Evolutionary conservation across 1,284 basidiomycete species (phyloP), one percentile per base, ranked within the genome.

Genomic region (Mycena sp.): DNA sequence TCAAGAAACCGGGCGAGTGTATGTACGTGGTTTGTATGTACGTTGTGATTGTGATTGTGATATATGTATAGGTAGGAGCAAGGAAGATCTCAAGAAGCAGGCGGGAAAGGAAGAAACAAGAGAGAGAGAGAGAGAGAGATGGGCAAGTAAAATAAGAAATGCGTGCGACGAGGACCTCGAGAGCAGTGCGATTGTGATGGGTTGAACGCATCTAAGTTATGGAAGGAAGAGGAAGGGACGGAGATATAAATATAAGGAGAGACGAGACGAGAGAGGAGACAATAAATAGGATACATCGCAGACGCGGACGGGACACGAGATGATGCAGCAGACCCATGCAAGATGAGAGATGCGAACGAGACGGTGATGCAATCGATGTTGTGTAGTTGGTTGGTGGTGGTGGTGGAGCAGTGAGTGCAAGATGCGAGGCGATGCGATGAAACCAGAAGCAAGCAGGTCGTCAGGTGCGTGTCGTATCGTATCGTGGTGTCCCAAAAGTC

Each of bases 151-250:
- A 17, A 40, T 23, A 29, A 21, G 26, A 62, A 29, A 53, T 58
- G 61, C 49, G 55, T 58, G 55, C 49, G 38, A 29, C 43, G 32
- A 35, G 48, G 32, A 26, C 28, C 37, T 32, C 46, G 40, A 49
- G 44, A 46, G 58, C 41, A 46, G n/a, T 52, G 58, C 58, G 55
- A 43, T 55, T 9, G 44, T 5, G 44, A 46, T 57, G 61, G 44
- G 61, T 63, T 62, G 60, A 63, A 43, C 44, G 55, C 61, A 63
- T 63, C 61, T 63, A 62, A 52, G 54, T 46, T 37, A 51, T 28
- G 35, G 30, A 6, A 16, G 38, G 25, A 35, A 21, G 30, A 21
- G n/a, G 40, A 40, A 37, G 32, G 21, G 21, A 21, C 17, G 30
- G 35, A 25, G n/a, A n/a, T n/a, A n/a, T n/a, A n/a, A n/a, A n/a